phyloP scores from a whole-genome alignment of 306 rosid genomes.

The Potentilla sterilis region DNA sequence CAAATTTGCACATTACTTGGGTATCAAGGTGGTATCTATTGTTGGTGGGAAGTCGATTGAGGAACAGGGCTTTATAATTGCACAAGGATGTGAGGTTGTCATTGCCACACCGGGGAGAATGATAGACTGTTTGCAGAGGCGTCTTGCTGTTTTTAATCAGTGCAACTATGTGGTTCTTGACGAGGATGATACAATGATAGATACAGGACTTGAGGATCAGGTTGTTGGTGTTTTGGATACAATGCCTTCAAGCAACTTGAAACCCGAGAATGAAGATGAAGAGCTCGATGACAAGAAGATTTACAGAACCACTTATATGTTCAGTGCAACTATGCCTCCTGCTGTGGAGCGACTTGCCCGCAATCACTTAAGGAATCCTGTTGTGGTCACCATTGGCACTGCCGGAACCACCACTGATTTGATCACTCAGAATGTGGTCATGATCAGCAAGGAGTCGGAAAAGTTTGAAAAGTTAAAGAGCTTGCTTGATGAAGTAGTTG shows the following conservation, averaged over 20 bases:
- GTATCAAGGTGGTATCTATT: conserved; percentile 64
- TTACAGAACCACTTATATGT: conserved; percentile 82
- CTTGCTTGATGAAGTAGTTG: not conserved
- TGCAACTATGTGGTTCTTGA: conserved; percentile 88
- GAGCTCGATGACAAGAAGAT: conserved; percentile 83
- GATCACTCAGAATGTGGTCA: conserved; percentile 66
- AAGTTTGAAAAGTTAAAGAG: not conserved
- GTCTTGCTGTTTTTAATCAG: conserved; percentile 77
- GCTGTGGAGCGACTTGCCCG: conserved; percentile 86
- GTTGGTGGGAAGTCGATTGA: conserved; percentile 91
- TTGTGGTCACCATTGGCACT: conserved; percentile 83
- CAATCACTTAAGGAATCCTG: conserved; percentile 78
- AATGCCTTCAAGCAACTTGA: conserved; percentile 86
- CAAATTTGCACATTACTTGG: conserved; percentile 69
- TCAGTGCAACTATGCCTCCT: conserved; percentile 86
- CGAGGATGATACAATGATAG: conserved; percentile 87
- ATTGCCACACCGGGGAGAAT: conserved; percentile 89
- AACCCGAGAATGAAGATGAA: conserved; percentile 82
- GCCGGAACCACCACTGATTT: conserved; percentile 32
- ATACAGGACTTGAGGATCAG: conserved; percentile 83
- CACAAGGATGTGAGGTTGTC: conserved; percentile 85
- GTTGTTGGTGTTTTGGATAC: conserved; percentile 85
- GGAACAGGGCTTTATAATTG: conserved; percentile 78
- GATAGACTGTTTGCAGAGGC: conserved; percentile 77
- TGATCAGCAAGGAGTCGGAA: conserved; percentile 29